Percentiles rank a stretch among this genome's conserved stretches.
Conservation (phyloP, 345 rosid genomes). For the Combretum micranthum region DNA sequence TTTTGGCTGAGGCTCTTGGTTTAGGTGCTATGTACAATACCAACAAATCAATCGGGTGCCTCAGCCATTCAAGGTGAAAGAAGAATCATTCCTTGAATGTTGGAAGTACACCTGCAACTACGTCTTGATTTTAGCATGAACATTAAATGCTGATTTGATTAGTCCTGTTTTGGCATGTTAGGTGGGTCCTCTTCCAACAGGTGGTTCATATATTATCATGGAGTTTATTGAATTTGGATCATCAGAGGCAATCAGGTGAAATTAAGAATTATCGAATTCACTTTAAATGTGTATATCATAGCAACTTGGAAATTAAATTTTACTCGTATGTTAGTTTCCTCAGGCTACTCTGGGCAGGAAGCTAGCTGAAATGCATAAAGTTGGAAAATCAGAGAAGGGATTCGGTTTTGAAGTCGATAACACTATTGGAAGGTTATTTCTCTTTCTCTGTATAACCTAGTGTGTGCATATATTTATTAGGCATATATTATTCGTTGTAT, state of each 20-base stretch:
- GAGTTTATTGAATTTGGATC: slow-evolving; percentile 78
- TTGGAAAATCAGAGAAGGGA: slow-evolving; percentile 71
- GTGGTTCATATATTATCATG: slow-evolving; percentile 91
- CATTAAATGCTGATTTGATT: neutral
- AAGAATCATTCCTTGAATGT: neutral
- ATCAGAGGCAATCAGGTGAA: slow-evolving; percentile 82
- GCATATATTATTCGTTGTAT: too few species aligned
- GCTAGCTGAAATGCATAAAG: slow-evolving; percentile 95
- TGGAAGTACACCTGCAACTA: neutral
- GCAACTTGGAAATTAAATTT: slow-evolving; percentile 5
- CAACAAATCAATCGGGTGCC: slow-evolving; percentile 67
- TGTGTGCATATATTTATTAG: too few species aligned
- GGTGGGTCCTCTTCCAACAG: slow-evolving; percentile 70
- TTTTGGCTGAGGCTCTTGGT: slow-evolving; percentile 89
- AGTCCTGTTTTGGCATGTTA: slow-evolving; percentile 16
- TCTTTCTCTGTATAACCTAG: neutral
- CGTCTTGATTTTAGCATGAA: neutral
- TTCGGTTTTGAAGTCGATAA: slow-evolving; percentile 87
- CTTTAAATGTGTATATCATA: neutral
- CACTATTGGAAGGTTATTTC: slow-evolving; percentile 79
- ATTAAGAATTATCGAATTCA: slow-evolving; percentile 6
- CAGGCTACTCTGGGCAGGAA: slow-evolving; percentile 76
- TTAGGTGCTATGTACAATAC: slow-evolving; percentile 82
- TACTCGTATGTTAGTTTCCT: slow-evolving; percentile 16
- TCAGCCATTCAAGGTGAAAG: slow-evolving; percentile 66